phyloP scores from a whole-genome alignment of 495 filamentous ascomycete genomes.

The Xeromyces bisporus region DNA sequence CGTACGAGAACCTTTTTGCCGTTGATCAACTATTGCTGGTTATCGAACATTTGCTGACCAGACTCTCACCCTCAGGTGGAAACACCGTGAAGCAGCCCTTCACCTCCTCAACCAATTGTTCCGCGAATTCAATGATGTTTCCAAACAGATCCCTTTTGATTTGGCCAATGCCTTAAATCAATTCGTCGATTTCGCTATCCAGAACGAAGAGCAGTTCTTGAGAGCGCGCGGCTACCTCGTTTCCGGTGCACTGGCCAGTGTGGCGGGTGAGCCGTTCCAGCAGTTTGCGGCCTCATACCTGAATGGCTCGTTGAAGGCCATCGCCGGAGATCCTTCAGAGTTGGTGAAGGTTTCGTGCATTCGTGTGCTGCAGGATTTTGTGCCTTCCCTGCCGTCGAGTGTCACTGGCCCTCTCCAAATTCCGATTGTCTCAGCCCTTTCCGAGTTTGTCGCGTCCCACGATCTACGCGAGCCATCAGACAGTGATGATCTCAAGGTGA shows the following conservation, averaged over 20 bases:
- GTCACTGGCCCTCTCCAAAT: conserved; percentile 46
- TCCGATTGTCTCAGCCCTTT: conserved; percentile 57
- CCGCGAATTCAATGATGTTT: conserved; percentile 61
- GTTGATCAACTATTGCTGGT: too few relatives aligned
- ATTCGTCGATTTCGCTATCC: conserved; percentile 63
- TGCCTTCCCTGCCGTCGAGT: conserved; percentile 37
- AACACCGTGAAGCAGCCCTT: conserved; percentile 58
- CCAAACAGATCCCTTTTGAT: conserved; percentile 45
- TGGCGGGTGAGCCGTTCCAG: conserved; percentile 35
- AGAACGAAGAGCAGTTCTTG: conserved; percentile 49
- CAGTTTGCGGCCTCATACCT: conserved; percentile 44
- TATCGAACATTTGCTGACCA: too few relatives aligned
- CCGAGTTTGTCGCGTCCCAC: conserved; percentile 56
- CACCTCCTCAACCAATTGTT: conserved; percentile 68
- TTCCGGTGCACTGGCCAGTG: conserved; percentile 52
- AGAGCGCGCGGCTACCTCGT: conserved; percentile 73
- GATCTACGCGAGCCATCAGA: conserved; percentile 70
- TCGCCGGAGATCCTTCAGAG: conserved; percentile 58
- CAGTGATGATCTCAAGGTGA: conserved; percentile 78
- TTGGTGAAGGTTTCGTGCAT: conserved; percentile 85
- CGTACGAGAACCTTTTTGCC: too few relatives aligned
- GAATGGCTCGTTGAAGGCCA: conserved; percentile 56
- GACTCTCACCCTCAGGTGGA: too few relatives aligned
- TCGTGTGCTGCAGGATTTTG: conserved; percentile 70
- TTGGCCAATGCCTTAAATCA: conserved; percentile 55